Conservation (phyloP, 163 green algal species). For the Scenedesmus sp. region DNA sequence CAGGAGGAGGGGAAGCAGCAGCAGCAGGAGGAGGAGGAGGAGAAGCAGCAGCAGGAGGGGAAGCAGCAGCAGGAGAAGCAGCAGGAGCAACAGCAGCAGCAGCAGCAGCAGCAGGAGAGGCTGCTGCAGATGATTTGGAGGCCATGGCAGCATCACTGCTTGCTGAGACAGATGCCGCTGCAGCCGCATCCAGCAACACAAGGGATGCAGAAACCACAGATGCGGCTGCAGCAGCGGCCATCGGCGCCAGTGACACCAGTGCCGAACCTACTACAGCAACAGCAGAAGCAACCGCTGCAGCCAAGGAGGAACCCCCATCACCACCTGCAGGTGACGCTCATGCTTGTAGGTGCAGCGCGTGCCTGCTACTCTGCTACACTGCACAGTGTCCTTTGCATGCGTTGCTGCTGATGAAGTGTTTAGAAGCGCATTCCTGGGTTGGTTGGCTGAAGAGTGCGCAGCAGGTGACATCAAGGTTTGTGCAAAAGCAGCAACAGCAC, state of each 20-base stretch:
- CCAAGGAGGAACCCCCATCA: too few relatives aligned
- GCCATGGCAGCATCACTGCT: neutral
- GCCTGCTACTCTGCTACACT: too few relatives aligned
- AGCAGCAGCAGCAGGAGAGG: neutral
- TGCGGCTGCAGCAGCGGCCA: neutral
- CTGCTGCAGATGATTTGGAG: neutral
- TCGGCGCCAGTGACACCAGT: neutral
- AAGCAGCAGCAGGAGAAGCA: neutral
- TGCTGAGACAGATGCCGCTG: neutral
- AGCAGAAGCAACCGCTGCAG: too few relatives aligned
- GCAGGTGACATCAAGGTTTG: too few relatives aligned
- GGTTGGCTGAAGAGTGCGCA: too few relatives aligned
- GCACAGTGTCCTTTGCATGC: too few relatives aligned
- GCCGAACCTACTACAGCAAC: neutral
- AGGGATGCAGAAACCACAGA: neutral
- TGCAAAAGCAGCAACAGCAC: too few relatives aligned
- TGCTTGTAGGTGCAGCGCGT: too few relatives aligned
- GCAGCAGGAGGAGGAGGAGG: conserved; percentile 12
- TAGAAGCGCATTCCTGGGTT: too few relatives aligned
- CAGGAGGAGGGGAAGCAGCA: neutral
- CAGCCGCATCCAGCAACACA: neutral
- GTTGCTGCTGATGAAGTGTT: too few relatives aligned
- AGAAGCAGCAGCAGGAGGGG: neutral
- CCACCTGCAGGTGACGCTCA: too few relatives aligned
- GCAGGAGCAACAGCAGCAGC: neutral